These are phyloP conservation scores for Novakomyces olei DNA, from an alignment of 805 yeast genomes.

Conservation along the genomic window DNA sequence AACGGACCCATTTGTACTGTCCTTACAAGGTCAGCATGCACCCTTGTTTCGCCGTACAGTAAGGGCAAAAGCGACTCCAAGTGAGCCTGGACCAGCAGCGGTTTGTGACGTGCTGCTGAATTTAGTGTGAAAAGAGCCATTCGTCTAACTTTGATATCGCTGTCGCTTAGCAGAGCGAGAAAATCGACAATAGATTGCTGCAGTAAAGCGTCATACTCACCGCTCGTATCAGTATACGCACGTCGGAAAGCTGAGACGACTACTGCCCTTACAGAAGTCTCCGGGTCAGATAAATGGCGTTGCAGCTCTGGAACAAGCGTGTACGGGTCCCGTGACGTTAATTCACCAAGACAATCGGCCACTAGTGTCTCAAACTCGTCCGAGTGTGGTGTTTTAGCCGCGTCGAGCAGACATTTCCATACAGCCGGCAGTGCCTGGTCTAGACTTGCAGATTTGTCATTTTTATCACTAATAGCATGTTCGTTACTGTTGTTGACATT, in stretches of 20 bases:
- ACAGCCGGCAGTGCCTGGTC: not conserved
- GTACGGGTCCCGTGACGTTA: conserved; percentile 14
- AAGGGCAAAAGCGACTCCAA: conserved; percentile 27
- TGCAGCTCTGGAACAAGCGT: conserved; percentile 15
- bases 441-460: not conserved
- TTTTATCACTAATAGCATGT: too few relatives aligned
- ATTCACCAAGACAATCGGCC: conserved; percentile 9
- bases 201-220: conserved; percentile 10
- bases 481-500: too few relatives aligned
- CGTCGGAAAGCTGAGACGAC: conserved; percentile 20
- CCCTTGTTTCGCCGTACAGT: conserved; percentile 31
- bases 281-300: conserved; percentile 11
- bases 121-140: conserved; percentile 36
- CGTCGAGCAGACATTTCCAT: not conserved
- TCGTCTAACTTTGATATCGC: conserved; percentile 33
- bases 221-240: conserved; percentile 16
- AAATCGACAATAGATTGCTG: conserved; percentile 13
- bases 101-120: conserved; percentile 36
- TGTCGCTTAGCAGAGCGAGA: conserved; percentile 16
- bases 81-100: conserved; percentile 24
- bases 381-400: conserved; percentile 6
- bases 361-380: conserved; percentile 5
- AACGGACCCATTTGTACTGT: conserved; percentile 69
- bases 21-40: conserved; percentile 36
- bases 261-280: conserved; percentile 11